Evolutionary conservation across 805 yeast species (phyloP).

Genomic region (Tetrapisispora arboricola): DNA sequence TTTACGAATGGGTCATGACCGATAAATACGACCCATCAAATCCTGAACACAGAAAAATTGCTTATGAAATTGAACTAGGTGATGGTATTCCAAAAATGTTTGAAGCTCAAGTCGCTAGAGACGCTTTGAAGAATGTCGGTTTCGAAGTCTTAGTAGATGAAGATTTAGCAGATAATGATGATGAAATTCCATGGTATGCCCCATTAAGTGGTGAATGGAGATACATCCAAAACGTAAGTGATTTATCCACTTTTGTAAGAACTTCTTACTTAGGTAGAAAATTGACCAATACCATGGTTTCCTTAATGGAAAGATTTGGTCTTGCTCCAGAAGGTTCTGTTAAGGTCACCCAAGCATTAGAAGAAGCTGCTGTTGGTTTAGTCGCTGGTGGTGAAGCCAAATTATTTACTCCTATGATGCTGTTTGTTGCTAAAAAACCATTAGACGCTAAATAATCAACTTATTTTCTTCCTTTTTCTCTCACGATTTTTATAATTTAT

Average conservation of each 20-base stretch:
- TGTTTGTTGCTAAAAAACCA: slow-evolving; percentile 84
- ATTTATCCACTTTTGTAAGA: slow-evolving; percentile 76
- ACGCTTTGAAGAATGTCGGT: slow-evolving; percentile 80
- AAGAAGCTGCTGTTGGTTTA: slow-evolving; percentile 92
- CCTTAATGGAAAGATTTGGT: slow-evolving; percentile 73
- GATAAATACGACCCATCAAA: slow-evolving; percentile 80
- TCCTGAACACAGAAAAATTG: slow-evolving; percentile 84
- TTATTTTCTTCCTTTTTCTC: too few relatives aligned
- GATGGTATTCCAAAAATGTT: slow-evolving; percentile 99
- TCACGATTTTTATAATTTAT: background rate
- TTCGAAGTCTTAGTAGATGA: slow-evolving; percentile 65
- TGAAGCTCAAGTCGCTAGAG: slow-evolving; percentile 70
- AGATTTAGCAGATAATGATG: slow-evolving; percentile 77
- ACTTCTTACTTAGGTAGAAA: slow-evolving; percentile 80
- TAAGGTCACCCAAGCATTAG: slow-evolving; percentile 85
- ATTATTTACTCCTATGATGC: slow-evolving; percentile 96
- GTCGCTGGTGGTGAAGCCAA: slow-evolving; percentile 87
- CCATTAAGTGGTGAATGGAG: slow-evolving; percentile 93
- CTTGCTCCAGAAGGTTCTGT: slow-evolving; percentile 88
- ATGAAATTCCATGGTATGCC: slow-evolving; percentile 93
- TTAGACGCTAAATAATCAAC: slow-evolving; percentile 8
- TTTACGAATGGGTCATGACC: slow-evolving; percentile 99
- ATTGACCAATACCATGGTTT: slow-evolving; percentile 70
- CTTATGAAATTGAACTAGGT: slow-evolving; percentile 95
- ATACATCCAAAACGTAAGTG: slow-evolving; percentile 69